Evolutionary conservation across 164 flowering plant genomes (phyloP).

Genomic region (Akebia trifoliata): DNA sequence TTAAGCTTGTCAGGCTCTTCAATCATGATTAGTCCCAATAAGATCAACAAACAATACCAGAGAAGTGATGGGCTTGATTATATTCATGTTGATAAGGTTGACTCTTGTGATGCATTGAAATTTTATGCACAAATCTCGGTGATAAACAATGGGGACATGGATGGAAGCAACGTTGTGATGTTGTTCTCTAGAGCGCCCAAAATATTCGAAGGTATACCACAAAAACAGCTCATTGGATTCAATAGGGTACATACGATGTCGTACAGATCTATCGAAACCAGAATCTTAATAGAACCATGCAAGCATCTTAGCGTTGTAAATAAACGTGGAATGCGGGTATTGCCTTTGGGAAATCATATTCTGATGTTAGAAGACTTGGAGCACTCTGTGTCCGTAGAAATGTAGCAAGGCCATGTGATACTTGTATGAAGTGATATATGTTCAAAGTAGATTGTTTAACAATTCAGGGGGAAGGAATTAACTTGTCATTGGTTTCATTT

Average conservation of each 20-base stretch:
- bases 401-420: not conserved
- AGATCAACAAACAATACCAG: too few relatives aligned
- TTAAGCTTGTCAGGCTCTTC: too few relatives aligned
- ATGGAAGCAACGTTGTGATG: constrained; percentile 73
- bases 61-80: too few relatives aligned
- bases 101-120: constrained; percentile 48
- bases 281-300: constrained; percentile 69
- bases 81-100: constrained; percentile 41
- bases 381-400: constrained; percentile 41
- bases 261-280: constrained; percentile 30
- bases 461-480: too few relatives aligned
- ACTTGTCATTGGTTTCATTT: too few relatives aligned
- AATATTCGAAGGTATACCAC: constrained; percentile 45
- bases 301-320: constrained; percentile 61
- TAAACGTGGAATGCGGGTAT: constrained; percentile 46
- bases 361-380: constrained; percentile 43
- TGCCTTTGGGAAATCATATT: constrained; percentile 60
- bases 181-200: constrained; percentile 43
- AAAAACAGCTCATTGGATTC: constrained; percentile 72
- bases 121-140: constrained; percentile 52
- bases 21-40: too few relatives aligned
- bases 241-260: constrained; percentile 44
- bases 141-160: constrained; percentile 58
- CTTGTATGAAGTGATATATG: too few relatives aligned
- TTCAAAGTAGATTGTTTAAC: too few relatives aligned